Evolutionary conservation across 2,329 filamentous ascomycete species (phyloP).

Genomic region (Huntiella omanensis): DNA sequence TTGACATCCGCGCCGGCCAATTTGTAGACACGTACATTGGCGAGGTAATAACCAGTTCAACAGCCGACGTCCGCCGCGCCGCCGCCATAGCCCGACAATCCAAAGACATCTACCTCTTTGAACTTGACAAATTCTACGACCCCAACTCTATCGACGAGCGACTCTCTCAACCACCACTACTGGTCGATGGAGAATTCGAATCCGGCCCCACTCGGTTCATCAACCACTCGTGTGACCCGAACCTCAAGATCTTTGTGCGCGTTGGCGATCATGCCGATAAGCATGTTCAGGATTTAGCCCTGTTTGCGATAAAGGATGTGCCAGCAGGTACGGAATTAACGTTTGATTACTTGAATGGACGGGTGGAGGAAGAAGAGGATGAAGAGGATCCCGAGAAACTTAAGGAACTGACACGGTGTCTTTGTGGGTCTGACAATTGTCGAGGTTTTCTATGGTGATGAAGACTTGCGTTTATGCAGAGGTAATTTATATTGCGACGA

Average conservation of each 20-base stretch:
- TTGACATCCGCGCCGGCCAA: constrained; percentile 49
- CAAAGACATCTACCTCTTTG: constrained; percentile 68
- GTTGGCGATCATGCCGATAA: constrained; percentile 60
- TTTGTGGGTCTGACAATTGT: constrained; percentile 48
- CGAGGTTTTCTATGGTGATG: constrained; percentile 48
- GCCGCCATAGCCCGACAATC: constrained; percentile 33
- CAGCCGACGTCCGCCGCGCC: constrained; percentile 46
- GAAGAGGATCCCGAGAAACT: constrained; percentile 22
- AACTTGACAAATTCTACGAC: constrained; percentile 61
- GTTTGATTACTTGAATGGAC: constrained; percentile 60
- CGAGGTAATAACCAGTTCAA: constrained; percentile 42
- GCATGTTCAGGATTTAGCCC: constrained; percentile 54
- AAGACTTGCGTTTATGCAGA: too few relatives aligned
- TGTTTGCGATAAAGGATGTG: constrained; percentile 55
- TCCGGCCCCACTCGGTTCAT: constrained; percentile 66
- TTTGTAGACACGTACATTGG: constrained; percentile 69
- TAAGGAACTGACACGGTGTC: constrained; percentile 35
- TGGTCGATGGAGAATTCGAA: constrained; percentile 55
- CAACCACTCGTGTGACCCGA: constrained; percentile 67
- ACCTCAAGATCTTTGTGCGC: constrained; percentile 60
- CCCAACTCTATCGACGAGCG: constrained; percentile 34
- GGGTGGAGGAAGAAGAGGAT: constrained; percentile 29
- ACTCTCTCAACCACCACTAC: constrained; percentile 35
- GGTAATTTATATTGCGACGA: not conserved
- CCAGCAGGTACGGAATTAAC: constrained; percentile 49